Percentiles rank a stretch among this genome's conserved stretches.
phyloP scores from a whole-genome alignment of 163 green algal species.

The Scenedesmus sp. region DNA sequence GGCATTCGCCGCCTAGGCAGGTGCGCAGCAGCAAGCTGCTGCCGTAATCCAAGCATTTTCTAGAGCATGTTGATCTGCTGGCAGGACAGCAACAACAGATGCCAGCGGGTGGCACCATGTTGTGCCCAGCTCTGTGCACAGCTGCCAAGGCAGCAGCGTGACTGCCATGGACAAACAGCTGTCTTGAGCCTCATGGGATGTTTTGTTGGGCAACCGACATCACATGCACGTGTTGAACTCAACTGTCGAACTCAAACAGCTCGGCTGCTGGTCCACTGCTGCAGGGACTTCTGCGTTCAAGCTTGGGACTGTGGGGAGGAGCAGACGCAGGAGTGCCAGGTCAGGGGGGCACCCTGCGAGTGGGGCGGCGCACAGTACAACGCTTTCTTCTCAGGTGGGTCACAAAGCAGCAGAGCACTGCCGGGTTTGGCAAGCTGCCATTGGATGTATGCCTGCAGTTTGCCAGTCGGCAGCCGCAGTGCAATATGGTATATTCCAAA shows the following conservation, averaged over 20 bases:
- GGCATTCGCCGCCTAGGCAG: slow-evolving; percentile 23
- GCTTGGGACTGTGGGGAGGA: slow-evolving; percentile 22
- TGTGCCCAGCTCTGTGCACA: neutral
- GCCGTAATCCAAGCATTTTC: too few species aligned
- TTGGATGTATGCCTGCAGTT: too few species aligned
- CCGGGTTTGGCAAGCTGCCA: too few species aligned
- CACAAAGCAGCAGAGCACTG: too few species aligned
- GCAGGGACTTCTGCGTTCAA: slow-evolving; percentile 21
- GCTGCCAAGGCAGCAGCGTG: neutral
- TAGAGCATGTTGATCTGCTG: too few species aligned
- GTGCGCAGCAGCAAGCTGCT: neutral
- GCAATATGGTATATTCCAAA: too few species aligned
- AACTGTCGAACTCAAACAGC: too few species aligned
- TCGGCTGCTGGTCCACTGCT: neutral
- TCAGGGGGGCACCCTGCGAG: slow-evolving; percentile 22
- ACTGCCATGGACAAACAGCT: neutral
- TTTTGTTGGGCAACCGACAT: too few species aligned
- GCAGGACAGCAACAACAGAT: too few species aligned
- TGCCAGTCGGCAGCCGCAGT: too few species aligned
- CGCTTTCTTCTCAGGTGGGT: slow-evolving; percentile 38
- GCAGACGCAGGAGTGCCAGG: neutral
- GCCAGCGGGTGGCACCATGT: neutral
- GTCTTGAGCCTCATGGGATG: too few species aligned
- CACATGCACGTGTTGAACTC: too few species aligned
- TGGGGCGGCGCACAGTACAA: slow-evolving; percentile 43